phyloP scores from a whole-genome alignment of 768 basidiomycete species.

The Gymnopilus junonius region DNA sequence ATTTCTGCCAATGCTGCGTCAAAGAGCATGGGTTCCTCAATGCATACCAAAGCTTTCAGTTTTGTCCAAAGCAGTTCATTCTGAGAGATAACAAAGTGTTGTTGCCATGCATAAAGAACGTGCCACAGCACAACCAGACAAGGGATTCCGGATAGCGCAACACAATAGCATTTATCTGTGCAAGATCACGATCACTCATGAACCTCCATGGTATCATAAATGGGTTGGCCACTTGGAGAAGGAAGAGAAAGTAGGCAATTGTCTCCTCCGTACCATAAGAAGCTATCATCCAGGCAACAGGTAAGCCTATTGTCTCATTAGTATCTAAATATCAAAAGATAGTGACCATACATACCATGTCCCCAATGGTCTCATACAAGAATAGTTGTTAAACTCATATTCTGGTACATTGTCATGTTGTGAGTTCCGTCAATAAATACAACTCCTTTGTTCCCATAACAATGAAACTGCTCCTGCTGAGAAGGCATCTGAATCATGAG shows the following conservation, averaged over 20 bases:
- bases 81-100: constrained; percentile 20
- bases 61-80: constrained; percentile 23
- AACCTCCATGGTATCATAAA: neutral
- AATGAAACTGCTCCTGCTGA: constrained; percentile 1
- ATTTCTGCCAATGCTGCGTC: constrained; percentile 17
- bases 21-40: constrained; percentile 22
- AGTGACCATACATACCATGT: constrained; percentile 3
- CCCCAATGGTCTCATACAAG: constrained; percentile 12
- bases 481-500: constrained; percentile 18
- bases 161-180: neutral
- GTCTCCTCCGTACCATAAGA: constrained; percentile 22
- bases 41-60: constrained; percentile 25
- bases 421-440: constrained; percentile 17
- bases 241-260: constrained; percentile 15
- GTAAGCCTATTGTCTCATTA: constrained; percentile 13
- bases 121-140: constrained; percentile 33
- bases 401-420: constrained; percentile 17
- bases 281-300: constrained; percentile 22
- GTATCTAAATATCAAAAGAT: no score
- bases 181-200: neutral
- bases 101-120: constrained; percentile 33
- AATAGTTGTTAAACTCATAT: constrained; percentile 13
- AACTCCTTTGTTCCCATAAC: neutral
- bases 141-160: neutral
- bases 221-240: neutral